These are phyloP conservation scores for Corymbia maculata DNA, from an alignment of 345 rosid species.

Conservation along the genomic window DNA sequence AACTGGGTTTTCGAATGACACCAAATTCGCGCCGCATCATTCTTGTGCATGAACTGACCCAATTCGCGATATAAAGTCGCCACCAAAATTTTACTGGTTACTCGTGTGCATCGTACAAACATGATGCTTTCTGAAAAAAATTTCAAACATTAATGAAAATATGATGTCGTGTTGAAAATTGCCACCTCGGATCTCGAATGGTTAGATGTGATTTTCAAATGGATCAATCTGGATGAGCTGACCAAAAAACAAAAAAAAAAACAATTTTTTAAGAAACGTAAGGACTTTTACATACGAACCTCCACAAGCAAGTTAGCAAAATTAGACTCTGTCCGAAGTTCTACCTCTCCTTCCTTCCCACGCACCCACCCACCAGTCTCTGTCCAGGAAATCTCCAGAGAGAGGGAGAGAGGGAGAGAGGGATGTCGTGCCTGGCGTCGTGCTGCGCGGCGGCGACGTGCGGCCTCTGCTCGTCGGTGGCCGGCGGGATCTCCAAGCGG, in stretches of 20 bases:
- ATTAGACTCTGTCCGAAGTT: background rate
- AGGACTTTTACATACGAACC: background rate
- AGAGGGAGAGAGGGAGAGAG: background rate
- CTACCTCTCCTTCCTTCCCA: background rate
- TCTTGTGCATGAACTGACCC: no score
- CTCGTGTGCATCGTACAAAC: no score
- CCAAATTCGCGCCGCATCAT: no score
- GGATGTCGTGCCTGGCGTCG: constrained; percentile 68
- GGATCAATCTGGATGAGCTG: background rate
- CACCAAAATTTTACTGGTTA: no score
- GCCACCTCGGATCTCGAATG: background rate
- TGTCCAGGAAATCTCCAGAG: background rate
- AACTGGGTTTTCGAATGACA: no score
- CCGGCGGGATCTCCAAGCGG: constrained; percentile 67
- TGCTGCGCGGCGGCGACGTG: constrained; percentile 80
- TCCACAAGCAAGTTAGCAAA: background rate
- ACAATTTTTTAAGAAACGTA: background rate
- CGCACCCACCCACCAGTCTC: background rate
- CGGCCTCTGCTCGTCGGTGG: constrained; percentile 88
- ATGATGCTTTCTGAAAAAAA: no score
- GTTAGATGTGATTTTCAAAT: background rate
- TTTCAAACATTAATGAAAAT: no score
- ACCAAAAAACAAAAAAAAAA: background rate
- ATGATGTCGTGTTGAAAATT: background rate
- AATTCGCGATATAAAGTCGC: no score